Base-by-base conservation (phyloP, 2,329 filamentous ascomycete species). In the Hymenoscyphus salicellus region DNA sequence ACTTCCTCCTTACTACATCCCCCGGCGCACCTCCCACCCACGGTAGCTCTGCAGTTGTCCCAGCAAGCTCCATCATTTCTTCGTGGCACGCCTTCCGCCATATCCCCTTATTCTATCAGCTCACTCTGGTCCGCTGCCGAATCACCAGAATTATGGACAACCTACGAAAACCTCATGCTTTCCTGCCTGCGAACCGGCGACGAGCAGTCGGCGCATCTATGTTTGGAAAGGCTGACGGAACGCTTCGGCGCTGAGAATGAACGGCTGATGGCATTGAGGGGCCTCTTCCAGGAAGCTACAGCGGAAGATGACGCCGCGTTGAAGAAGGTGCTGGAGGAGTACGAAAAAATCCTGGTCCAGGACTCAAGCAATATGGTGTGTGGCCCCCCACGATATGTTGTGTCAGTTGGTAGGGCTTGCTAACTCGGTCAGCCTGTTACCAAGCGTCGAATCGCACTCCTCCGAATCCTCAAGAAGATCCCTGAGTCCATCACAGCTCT, bases 161-260 rank as follows among this genome's bases (percentile, higher is more conserved):
- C 86, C 55, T 91, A 95, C 77, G 94, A 98, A 79, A 95, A 96
- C 75, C 84, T 98, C 20, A 81, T 98, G 70, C 80, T 95, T 38
- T 87, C 92, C 33, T 95, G 91, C 73, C 84, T 99, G 43, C 89
- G 91, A 60, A 93, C 91, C 0, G 90, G 91, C 62, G 91, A 98
- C 77, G 89, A 96, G 72, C 80, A 86, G 68, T 86, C 91, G 28
- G 95, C 95, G 28, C 86, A 87, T 69, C 77, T 87, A 71, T 91
- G 91, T 74, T 83, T 98, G 43, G 86, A 91, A 73, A 86, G 89
- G 66, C 83, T 99, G 56, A 87, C 87, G 4, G 81, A 85, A 65
- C 90, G 95, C 58, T 99, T 99, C 75, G 93, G 94, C 30, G 81
- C 84, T 30, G 82, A 86, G 41, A 96, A 98, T 77, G 92, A 97